Conservation (phyloP, 805 yeast species). For the Candida sakaeoensis region DNA sequence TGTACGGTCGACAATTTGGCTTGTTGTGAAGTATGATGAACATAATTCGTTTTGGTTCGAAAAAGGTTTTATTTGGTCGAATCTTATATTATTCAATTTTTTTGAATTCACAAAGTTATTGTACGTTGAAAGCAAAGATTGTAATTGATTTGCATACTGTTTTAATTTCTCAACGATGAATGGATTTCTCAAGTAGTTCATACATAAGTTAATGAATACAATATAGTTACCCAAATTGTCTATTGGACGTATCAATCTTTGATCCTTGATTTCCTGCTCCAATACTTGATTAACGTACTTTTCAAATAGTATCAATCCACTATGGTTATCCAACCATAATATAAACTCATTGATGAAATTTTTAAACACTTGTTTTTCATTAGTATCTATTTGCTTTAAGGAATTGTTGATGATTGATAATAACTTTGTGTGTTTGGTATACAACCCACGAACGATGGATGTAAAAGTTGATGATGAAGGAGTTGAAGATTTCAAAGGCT, state of each 20-base stretch:
- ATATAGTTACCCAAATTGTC: constrained; percentile 28
- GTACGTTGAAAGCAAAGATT: constrained; percentile 16
- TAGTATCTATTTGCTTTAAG: constrained; percentile 13
- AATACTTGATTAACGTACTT: constrained; percentile 19
- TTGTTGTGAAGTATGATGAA: constrained; percentile 34
- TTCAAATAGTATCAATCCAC: constrained; percentile 29
- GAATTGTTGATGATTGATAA: constrained; percentile 17
- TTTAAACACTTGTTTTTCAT: constrained; percentile 30
- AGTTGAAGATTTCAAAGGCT: constrained; percentile 23
- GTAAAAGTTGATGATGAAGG: constrained; percentile 21
- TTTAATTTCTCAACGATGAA: constrained; percentile 32
- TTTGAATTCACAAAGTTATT: constrained; percentile 13
- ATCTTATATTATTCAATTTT: constrained; percentile 29
- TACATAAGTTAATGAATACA: constrained; percentile 22
- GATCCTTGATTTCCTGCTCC: constrained; percentile 9
- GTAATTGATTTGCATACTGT: constrained; percentile 13
- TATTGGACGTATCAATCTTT: constrained; percentile 19
- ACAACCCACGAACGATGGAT: constrained; percentile 35
- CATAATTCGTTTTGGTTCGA: constrained; percentile 20
- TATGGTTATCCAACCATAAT: constrained; percentile 32
- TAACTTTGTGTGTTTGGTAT: constrained; percentile 34
- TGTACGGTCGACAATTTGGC: constrained; percentile 35
- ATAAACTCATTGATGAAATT: constrained; percentile 35
- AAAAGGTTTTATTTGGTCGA: constrained; percentile 31
- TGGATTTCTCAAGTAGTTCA: constrained; percentile 31